Conservation (phyloP, 306 rosid genomes). For the Mimosa bimucronata region DNA sequence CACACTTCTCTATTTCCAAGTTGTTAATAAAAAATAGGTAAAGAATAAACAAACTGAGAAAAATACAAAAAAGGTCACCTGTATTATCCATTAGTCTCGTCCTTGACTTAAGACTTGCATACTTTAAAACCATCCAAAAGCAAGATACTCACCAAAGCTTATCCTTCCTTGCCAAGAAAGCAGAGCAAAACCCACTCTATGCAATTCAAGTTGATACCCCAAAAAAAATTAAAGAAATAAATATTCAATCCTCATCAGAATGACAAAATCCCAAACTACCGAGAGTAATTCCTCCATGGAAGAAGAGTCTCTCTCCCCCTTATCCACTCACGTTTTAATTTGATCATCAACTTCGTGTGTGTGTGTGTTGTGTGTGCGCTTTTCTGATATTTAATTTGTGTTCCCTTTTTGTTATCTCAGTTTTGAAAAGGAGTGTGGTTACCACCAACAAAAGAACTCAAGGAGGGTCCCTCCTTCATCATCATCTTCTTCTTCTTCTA, state of each 20-base stretch:
- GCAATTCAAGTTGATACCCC: neutral
- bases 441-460: conserved; percentile 15
- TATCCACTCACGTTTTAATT: neutral
- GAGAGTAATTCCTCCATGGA: conserved; percentile 28
- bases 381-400: neutral
- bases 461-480: conserved; percentile 35
- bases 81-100: neutral
- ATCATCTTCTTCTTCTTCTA: conserved; percentile 39
- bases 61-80: neutral
- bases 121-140: neutral
- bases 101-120: neutral
- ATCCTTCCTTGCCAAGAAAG: neutral
- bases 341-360: neutral
- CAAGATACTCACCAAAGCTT: neutral
- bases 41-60: neutral
- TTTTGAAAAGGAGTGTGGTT: conserved; percentile 51
- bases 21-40: neutral
- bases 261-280: neutral
- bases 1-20: neutral
- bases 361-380: no score
- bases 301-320: conserved; percentile 37
- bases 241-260: neutral
- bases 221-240: neutral
- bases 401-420: conserved; percentile 37
- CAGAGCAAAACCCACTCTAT: neutral